phyloP scores from a whole-genome alignment of 169 alveolate species.

The Sarcocystis neurona region DNA sequence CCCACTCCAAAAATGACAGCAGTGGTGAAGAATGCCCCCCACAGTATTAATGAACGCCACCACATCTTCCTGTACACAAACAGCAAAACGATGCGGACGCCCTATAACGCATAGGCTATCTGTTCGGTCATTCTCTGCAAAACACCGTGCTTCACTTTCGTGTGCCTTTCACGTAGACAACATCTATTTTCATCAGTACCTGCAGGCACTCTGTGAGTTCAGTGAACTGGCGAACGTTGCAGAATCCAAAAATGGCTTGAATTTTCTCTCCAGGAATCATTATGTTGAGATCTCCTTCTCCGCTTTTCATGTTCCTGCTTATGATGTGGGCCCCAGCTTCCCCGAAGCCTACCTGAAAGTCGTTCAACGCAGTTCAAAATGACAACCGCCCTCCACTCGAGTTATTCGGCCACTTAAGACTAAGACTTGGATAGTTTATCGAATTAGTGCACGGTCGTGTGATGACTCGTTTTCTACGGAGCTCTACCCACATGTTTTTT shows the following conservation, averaged over 20 bases:
- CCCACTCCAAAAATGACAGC: constrained; percentile 89
- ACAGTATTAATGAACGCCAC: constrained; percentile 89
- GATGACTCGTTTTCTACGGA: too few relatives aligned
- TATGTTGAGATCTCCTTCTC: constrained; percentile 83
- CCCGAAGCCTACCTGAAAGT: constrained; percentile 92
- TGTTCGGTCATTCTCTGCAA: too few relatives aligned
- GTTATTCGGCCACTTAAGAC: too few relatives aligned
- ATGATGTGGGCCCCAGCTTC: constrained; percentile 94
- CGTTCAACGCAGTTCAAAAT: too few relatives aligned
- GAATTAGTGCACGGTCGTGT: too few relatives aligned
- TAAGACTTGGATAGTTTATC: too few relatives aligned
- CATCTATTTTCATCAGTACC: too few relatives aligned
- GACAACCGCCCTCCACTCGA: too few relatives aligned
- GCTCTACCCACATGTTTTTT: too few relatives aligned
- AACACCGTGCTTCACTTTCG: too few relatives aligned
- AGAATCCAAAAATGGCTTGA: constrained; percentile 91
- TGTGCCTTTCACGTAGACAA: too few relatives aligned
- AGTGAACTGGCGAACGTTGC: constrained; percentile 91
- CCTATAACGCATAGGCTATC: too few relatives aligned
- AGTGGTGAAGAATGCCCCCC: constrained; percentile 92
- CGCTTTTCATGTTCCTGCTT: constrained; percentile 82
- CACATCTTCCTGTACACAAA: constrained; percentile 74
- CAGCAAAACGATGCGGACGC: not conserved
- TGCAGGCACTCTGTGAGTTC: constrained; percentile 90
- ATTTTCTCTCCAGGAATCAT: constrained; percentile 88